Evolutionary conservation across 2,329 filamentous ascomycete species (phyloP).

Genomic region (Penicillium sp.): DNA sequence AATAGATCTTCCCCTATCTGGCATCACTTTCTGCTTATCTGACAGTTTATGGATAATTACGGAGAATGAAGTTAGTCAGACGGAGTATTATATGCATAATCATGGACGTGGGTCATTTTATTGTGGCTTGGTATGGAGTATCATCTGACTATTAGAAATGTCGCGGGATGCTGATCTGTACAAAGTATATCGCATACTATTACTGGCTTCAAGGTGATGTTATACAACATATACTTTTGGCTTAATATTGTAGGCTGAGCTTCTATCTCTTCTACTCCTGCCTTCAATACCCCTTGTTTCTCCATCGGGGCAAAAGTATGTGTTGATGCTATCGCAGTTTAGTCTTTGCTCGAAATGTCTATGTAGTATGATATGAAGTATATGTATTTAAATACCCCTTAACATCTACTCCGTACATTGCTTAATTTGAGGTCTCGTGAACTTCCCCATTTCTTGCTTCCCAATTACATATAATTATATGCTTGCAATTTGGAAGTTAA

Average conservation of each 20-base stretch:
- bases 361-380: neutral
- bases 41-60: neutral
- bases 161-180: neutral
- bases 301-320: neutral
- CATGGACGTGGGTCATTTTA: neutral
- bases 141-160: neutral
- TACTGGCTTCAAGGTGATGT: neutral
- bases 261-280: neutral
- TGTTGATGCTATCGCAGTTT: neutral
- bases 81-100: neutral
- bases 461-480: neutral
- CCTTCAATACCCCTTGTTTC: neutral
- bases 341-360: neutral
- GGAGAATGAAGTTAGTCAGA: neutral
- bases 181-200: neutral
- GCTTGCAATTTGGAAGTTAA: neutral
- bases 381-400: too few species aligned
- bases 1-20: neutral
- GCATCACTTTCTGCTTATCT: neutral
- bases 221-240: neutral
- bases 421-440: neutral
- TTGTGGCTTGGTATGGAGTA: neutral
- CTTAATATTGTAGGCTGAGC: neutral
- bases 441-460: neutral
- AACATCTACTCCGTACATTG: neutral